These are phyloP conservation scores for Raffaelea albimanens DNA, from an alignment of 2,329 filamentous ascomycete species.

Conservation along the genomic window DNA sequence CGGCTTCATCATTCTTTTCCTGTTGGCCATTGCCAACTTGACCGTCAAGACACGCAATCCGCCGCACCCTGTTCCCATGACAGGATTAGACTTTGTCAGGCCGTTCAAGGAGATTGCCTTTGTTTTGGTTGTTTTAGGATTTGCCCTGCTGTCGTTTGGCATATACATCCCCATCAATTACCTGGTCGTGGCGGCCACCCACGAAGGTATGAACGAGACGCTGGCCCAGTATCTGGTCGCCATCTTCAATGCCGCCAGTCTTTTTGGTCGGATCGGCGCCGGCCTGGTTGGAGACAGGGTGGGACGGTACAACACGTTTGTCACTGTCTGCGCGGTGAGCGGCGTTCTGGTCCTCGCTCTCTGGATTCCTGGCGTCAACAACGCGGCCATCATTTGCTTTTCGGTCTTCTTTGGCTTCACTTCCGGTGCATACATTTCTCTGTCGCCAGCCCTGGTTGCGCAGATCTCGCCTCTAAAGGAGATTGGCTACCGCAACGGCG, in stretches of 20 bases:
- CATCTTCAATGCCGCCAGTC: slow-evolving; percentile 16
- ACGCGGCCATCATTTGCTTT: slow-evolving; percentile 23
- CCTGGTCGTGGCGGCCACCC: slow-evolving; percentile 28
- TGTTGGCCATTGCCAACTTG: slow-evolving; percentile 17
- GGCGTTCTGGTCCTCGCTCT: slow-evolving; percentile 28
- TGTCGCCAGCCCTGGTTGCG: slow-evolving; percentile 25
- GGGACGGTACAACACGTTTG: slow-evolving; percentile 30
- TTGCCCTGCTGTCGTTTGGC: slow-evolving; percentile 16
- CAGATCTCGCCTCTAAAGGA: slow-evolving; percentile 46
- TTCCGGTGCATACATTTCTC: slow-evolving; percentile 29
- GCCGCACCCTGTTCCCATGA: slow-evolving; percentile 1
- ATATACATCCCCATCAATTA: slow-evolving; percentile 61
- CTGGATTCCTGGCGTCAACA: slow-evolving; percentile 25
- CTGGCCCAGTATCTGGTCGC: slow-evolving; percentile 14
- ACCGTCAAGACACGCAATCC: slow-evolving; percentile 13
- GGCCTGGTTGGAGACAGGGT: slow-evolving; percentile 22
- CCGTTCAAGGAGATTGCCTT: slow-evolving; percentile 15
- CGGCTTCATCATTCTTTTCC: slow-evolving; percentile 18
- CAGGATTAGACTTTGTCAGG: slow-evolving; percentile 3
- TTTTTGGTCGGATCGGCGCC: slow-evolving; percentile 21
- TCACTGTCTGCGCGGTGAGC: slow-evolving; percentile 34
- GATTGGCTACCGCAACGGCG: slow-evolving; percentile 44
- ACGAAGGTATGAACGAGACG: slow-evolving; percentile 5
- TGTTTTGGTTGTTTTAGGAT: slow-evolving; percentile 11
- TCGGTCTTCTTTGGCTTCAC: slow-evolving; percentile 29